Percentiles rank a stretch among this genome's conserved stretches.
These are phyloP conservation scores for Plantago coronopus DNA, from an alignment of 305 asterid species.

Conservation along the genomic window DNA sequence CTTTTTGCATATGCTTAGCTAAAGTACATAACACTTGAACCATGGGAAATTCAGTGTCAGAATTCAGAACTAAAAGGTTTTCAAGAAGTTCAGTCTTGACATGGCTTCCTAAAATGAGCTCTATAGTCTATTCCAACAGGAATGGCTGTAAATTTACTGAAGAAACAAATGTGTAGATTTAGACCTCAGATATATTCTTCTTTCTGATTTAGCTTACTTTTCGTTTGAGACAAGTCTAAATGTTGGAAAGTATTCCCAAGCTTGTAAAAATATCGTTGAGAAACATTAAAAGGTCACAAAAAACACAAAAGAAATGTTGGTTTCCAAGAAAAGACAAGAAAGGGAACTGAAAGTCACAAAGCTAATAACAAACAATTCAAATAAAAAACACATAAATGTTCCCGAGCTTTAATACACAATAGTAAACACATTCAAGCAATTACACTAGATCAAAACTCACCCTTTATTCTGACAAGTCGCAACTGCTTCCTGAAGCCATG, in stretches of 20 bases:
- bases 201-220: too few relatives aligned
- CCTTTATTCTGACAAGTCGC: slow-evolving; percentile 72
- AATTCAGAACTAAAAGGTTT: background rate
- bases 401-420: slow-evolving; percentile 2
- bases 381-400: slow-evolving; percentile 9
- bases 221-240: too few relatives aligned
- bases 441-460: slow-evolving; percentile 42
- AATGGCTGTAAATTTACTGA: background rate
- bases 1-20: slow-evolving; percentile 2
- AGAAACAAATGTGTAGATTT: background rate
- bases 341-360: slow-evolving; percentile 17
- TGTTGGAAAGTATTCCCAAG: too few relatives aligned
- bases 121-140: background rate
- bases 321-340: background rate
- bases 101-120: background rate
- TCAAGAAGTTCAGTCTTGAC: too few relatives aligned
- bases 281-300: too few relatives aligned
- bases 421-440: slow-evolving; percentile 17
- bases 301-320: background rate
- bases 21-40: background rate
- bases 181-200: background rate
- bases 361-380: slow-evolving; percentile 3
- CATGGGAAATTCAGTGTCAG: background rate
- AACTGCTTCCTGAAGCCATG: slow-evolving; percentile 95
- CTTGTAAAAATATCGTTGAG: background rate